Conservation (phyloP, 306 rosid genomes). For the Oxytropis ochrocephala region DNA sequence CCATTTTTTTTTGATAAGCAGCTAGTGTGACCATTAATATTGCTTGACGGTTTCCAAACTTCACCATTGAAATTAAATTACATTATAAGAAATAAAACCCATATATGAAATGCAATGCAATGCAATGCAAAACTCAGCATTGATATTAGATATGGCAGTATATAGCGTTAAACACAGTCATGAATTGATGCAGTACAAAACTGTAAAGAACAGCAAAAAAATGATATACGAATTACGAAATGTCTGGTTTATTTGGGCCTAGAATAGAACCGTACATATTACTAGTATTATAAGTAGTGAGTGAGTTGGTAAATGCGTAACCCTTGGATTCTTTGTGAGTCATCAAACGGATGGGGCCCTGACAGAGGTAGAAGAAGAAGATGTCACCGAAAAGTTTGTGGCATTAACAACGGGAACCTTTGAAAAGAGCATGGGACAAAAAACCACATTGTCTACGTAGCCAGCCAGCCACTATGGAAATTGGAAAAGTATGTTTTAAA, state of each 20-base stretch:
- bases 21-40: no score
- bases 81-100: no score
- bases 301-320: background rate
- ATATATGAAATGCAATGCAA: no score
- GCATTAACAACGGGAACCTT: background rate
- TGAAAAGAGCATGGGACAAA: conserved; percentile 9
- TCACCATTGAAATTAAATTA: no score
- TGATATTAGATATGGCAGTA: no score
- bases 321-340: conserved; percentile 6
- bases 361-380: background rate
- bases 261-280: background rate
- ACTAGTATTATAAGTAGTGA: background rate
- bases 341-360: background rate
- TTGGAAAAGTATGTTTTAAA: background rate
- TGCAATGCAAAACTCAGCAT: no score
- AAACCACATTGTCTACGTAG: background rate
- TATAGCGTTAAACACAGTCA: no score
- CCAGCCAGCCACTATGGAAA: background rate
- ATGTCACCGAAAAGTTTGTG: background rate
- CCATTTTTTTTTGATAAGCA: no score
- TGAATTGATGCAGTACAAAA: no score
- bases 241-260: background rate
- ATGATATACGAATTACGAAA: no score
- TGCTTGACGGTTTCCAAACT: no score
- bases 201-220: no score